phyloP scores from a whole-genome alignment of 2,329 filamentous ascomycete species.

The Westerdykella ornata region DNA sequence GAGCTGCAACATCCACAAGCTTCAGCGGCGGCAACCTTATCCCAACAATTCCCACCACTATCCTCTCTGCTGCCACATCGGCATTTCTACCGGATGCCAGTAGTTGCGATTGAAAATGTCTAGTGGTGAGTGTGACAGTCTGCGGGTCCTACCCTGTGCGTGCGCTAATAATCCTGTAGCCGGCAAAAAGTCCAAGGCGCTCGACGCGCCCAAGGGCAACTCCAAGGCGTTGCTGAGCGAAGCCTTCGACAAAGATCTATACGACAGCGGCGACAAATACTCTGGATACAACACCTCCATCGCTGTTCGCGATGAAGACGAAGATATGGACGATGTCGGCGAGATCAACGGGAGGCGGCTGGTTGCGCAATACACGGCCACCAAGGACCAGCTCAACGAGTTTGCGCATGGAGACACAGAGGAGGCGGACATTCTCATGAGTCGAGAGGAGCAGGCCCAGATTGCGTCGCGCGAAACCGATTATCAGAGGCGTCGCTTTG shows the following conservation, averaged over 20 bases:
- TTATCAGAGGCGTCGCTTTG: constrained; percentile 92
- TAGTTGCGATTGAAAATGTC: too few relatives aligned
- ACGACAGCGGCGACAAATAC: constrained; percentile 77
- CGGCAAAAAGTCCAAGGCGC: constrained; percentile 69
- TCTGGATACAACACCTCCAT: constrained; percentile 88
- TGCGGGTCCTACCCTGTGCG: too few relatives aligned
- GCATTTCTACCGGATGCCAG: too few relatives aligned
- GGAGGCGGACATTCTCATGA: constrained; percentile 82
- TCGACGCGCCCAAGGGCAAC: constrained; percentile 72
- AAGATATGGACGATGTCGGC: constrained; percentile 69
- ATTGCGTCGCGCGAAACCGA: constrained; percentile 93
- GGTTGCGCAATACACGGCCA: constrained; percentile 93
- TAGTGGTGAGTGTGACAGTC: too few relatives aligned
- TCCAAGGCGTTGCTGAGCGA: constrained; percentile 90
- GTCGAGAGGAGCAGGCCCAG: constrained; percentile 79
- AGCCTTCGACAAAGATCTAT: constrained; percentile 79
- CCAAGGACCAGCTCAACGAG: constrained; percentile 85
- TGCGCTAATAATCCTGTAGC: not conserved
- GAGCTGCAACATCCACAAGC: too few relatives aligned
- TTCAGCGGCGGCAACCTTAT: too few relatives aligned
- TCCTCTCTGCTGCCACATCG: too few relatives aligned
- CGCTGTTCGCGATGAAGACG: constrained; percentile 68
- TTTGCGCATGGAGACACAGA: constrained; percentile 85
- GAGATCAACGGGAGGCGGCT: constrained; percentile 63
- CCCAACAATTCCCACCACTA: too few relatives aligned